Evolutionary conservation across 2,329 filamentous ascomycete genomes (phyloP).

Genomic region (Aspergillus oerlinghausenensis): DNA sequence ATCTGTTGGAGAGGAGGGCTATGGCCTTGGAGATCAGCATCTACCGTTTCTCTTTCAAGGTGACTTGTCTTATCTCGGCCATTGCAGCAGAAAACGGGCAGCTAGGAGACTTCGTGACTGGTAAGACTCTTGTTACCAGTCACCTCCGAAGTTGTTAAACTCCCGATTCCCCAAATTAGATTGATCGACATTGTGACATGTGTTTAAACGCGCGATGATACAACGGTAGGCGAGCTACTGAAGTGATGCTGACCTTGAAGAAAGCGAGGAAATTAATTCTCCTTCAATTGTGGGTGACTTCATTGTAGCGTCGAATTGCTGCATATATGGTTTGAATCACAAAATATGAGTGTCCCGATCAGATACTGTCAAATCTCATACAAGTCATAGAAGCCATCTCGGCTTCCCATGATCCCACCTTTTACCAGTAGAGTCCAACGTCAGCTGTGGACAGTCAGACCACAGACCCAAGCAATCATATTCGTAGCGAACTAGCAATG

Average conservation of each 20-base stretch:
- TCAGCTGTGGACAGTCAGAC: slow-evolving; percentile 6
- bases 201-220: not conserved
- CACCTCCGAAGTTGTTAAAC: not conserved
- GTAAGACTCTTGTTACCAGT: not conserved
- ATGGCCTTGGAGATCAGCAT: not conserved
- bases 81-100: not conserved
- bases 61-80: not conserved
- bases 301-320: not conserved
- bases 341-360: not conserved
- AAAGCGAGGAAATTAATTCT: not conserved
- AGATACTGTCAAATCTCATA: not conserved
- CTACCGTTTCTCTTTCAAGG: not conserved
- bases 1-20: not conserved
- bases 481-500: slow-evolving; percentile 3
- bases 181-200: not conserved
- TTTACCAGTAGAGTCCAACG: not conserved
- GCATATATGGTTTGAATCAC: not conserved
- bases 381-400: not conserved
- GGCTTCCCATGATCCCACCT: not conserved
- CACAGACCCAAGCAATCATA: slow-evolving; percentile 1
- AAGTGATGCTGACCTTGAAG: not conserved
- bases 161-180: not conserved
- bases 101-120: not conserved
- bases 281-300: not conserved
- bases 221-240: not conserved